Percentiles rank a stretch among this genome's conserved stretches.
Evolutionary conservation across 2,329 filamentous ascomycete genomes (phyloP).

Genomic region (Coniochaeta sp.): DNA sequence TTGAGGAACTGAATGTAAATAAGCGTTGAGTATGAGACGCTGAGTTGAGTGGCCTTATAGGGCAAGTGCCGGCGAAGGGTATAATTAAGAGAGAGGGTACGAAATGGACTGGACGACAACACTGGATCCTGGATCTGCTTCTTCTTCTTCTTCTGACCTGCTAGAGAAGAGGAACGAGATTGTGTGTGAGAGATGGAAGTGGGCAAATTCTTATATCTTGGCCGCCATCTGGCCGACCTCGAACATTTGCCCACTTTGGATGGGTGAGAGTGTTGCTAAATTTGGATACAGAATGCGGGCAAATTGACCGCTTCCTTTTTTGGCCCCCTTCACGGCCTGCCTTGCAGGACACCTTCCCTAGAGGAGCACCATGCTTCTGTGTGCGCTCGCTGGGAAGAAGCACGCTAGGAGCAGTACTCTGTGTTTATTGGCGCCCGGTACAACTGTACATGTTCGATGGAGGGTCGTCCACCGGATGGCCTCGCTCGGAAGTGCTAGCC

Average conservation of each 20-base stretch:
- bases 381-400: conserved; percentile 9
- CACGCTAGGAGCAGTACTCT: conserved; percentile 2
- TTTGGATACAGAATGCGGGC: conserved; percentile 27
- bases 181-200: conserved; percentile 29
- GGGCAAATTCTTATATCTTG: conserved; percentile 52
- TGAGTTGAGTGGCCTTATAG: conserved; percentile 5
- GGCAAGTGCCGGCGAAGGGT: background rate
- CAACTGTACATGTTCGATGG: conserved; percentile 4
- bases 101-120: conserved; percentile 34
- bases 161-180: conserved; percentile 30
- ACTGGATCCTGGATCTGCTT: conserved; percentile 29
- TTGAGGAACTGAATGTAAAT: conserved; percentile 29
- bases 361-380: conserved; percentile 9
- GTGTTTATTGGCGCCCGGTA: conserved; percentile 20
- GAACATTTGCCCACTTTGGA: conserved; percentile 17
- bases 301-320: conserved; percentile 32
- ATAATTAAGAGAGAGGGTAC: conserved; percentile 25
- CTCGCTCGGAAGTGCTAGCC: conserved; percentile 18
- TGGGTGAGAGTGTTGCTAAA: conserved; percentile 33
- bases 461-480: conserved; percentile 16
- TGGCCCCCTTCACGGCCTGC: conserved; percentile 19
- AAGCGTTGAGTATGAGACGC: conserved; percentile 6
- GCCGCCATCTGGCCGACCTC: conserved; percentile 34
- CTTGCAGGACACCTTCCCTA: conserved; percentile 10
- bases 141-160: conserved; percentile 30